phyloP scores from a whole-genome alignment of 257 asterid species.

The Nicotiana tabacum region DNA sequence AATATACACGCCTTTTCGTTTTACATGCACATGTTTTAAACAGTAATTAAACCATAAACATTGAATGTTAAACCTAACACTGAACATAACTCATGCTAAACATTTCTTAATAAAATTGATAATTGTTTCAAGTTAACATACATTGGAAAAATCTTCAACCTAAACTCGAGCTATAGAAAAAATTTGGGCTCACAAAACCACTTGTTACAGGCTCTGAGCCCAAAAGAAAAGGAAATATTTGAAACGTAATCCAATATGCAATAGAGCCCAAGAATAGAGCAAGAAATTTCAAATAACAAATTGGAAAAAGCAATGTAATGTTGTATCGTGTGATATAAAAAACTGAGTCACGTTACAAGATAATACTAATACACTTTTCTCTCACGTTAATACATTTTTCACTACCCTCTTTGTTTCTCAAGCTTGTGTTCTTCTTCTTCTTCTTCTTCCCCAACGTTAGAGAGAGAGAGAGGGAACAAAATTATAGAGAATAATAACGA shows the following conservation, averaged over 20 bases:
- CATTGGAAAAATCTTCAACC: neutral
- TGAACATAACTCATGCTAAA: neutral
- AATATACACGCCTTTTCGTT: too few relatives aligned
- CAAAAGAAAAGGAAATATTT: neutral
- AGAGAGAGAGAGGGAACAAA: constrained; percentile 2
- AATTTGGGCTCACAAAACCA: neutral
- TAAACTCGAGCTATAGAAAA: neutral
- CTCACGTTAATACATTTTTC: neutral
- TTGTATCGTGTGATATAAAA: neutral
- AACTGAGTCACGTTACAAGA: neutral
- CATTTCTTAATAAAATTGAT: neutral
- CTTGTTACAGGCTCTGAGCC: neutral
- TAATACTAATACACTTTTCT: neutral
- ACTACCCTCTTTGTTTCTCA: neutral
- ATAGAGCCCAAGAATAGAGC: neutral
- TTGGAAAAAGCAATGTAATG: neutral
- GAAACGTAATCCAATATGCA: neutral
- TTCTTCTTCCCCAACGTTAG: constrained; percentile 5
- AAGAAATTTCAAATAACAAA: neutral
- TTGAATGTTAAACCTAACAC: neutral
- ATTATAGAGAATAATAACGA: neutral
- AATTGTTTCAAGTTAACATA: neutral
- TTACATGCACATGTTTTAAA: neutral
- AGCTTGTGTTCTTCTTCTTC: neutral
- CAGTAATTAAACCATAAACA: neutral